Evolutionary conservation across 1,139 yeast genomes (phyloP).

Genomic region (Waltiozyma solani): DNA sequence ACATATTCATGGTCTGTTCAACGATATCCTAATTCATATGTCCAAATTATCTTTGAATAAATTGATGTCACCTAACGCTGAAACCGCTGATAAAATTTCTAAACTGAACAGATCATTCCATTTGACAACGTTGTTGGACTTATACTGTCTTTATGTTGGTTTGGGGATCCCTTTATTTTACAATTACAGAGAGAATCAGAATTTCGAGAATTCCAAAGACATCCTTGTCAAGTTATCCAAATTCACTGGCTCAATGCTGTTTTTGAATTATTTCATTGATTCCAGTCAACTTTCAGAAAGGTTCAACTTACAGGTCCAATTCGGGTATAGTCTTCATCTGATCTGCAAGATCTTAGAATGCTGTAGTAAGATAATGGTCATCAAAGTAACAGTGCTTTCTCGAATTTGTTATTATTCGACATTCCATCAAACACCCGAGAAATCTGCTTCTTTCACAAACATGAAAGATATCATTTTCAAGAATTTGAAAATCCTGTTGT

Average conservation of each 20-base stretch:
- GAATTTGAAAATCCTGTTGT: not conserved
- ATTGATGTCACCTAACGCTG: conserved; percentile 1
- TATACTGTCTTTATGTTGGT: conserved; percentile 4
- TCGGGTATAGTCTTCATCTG: conserved; percentile 5
- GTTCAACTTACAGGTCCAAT: conserved; percentile 4
- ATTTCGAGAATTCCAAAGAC: conserved; percentile 1
- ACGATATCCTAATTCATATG: not conserved
- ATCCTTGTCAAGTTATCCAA: conserved; percentile 2
- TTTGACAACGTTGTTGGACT: conserved; percentile 5
- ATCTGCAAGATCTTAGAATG: not conserved
- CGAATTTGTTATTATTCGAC: not conserved
- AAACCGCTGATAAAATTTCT: no score
- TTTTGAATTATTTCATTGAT: conserved; percentile 5
- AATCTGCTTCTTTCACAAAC: not conserved
- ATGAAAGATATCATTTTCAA: not conserved
- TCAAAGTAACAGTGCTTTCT: not conserved
- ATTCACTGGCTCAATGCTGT: conserved; percentile 1
- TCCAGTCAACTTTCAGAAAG: not conserved
- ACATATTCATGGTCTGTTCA: not conserved
- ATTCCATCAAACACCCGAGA: not conserved
- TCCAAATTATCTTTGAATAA: conserved; percentile 2
- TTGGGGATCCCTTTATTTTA: conserved; percentile 4
- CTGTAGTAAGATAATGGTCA: not conserved
- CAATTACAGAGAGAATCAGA: conserved; percentile 1
- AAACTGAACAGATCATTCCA: conserved; percentile 1